Base-by-base conservation (phyloP, 768 basidiomycete genomes). In the Lactifluus echinatus region DNA sequence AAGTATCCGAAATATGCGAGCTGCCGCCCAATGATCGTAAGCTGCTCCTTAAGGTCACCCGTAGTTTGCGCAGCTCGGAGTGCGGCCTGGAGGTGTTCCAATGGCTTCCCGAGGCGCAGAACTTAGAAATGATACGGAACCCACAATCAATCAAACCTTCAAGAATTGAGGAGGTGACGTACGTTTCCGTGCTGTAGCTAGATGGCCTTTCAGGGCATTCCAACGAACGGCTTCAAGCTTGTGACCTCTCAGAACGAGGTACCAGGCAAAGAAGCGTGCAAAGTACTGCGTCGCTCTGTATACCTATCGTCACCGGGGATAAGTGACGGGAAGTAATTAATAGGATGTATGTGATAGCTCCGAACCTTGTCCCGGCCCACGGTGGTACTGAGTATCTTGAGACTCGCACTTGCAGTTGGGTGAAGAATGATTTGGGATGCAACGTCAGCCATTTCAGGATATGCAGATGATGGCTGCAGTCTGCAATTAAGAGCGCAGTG, bases 271-370 rank as follows among this genome's bases (percentile, higher is more conserved):
- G 68, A 97, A 84, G 42, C 94, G 84, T 33, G 94, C 79, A 63
- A 90, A 84, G 72, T 93, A 97, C 74, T 99, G 96, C 53, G 93
- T 69, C 21, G 89, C 81, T 62, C 95, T 85, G 72, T 97, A 98
- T 15, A 83, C 75, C 93, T 96, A 61, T 11, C 33, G 33, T 19
- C 14, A 37, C 6, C 42, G 10, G 26, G 33, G 36, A 33, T 36
- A 17, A 29, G 10, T 50, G 31, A 23, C 40, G 51, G n/a, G 29
- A 34, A 11, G 51, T 8, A 40, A 17, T 33, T 19, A 2, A 45
- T 21, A 50, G 49, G 44, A 45, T n/a, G 23, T 6, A 45, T n/a
- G 23, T 6, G 15, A 31, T 48, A 49, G 59, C 42, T 54, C 56
- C 70, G 55, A 64, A 83, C 92, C 84, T 99, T 97, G 76, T 97